Evolutionary conservation across 257 asterid species (phyloP).

Genomic region (Primulina huaijiensis): DNA sequence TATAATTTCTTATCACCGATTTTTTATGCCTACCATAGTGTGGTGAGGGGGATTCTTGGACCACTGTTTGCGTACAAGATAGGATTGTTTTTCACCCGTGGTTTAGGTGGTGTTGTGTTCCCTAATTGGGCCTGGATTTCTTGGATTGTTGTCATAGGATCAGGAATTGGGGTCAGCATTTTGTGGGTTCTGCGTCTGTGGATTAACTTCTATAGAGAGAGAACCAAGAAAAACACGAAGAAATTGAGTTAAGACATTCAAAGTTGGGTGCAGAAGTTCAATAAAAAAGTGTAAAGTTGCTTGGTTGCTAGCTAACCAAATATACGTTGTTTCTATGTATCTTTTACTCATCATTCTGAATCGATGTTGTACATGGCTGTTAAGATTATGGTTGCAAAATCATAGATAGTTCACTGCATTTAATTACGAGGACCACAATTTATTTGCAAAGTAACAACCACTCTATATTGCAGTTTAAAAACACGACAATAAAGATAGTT

Average conservation of each 20-base stretch:
- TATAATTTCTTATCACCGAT: constrained; percentile 54
- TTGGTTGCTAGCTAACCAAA: constrained; percentile 11
- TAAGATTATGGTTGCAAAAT: constrained; percentile 7
- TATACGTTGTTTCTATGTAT: constrained; percentile 11
- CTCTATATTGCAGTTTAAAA: constrained; percentile 3
- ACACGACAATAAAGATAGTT: background rate
- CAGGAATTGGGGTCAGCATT: constrained; percentile 53
- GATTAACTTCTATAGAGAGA: constrained; percentile 44
- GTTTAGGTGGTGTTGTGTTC: constrained; percentile 34
- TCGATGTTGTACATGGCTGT: constrained; percentile 1
- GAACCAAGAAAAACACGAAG: constrained; percentile 35
- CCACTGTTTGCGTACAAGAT: constrained; percentile 53
- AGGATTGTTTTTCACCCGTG: constrained; percentile 30
- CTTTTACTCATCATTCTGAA: constrained; percentile 3
- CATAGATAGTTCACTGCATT: background rate
- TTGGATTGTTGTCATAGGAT: constrained; percentile 63
- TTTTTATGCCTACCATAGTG: constrained; percentile 47
- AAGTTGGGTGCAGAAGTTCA: constrained; percentile 4
- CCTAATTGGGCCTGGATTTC: constrained; percentile 72
- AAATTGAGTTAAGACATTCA: constrained; percentile 33
- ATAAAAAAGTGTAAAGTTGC: constrained; percentile 8
- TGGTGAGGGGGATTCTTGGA: constrained; percentile 71
- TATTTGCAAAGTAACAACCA: background rate
- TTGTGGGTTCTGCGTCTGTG: constrained; percentile 67
- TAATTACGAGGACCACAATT: background rate